Percentiles rank a stretch among this genome's conserved stretches.
phyloP scores from a whole-genome alignment of 768 basidiomycete species.

The Psilocybe azurescens region DNA sequence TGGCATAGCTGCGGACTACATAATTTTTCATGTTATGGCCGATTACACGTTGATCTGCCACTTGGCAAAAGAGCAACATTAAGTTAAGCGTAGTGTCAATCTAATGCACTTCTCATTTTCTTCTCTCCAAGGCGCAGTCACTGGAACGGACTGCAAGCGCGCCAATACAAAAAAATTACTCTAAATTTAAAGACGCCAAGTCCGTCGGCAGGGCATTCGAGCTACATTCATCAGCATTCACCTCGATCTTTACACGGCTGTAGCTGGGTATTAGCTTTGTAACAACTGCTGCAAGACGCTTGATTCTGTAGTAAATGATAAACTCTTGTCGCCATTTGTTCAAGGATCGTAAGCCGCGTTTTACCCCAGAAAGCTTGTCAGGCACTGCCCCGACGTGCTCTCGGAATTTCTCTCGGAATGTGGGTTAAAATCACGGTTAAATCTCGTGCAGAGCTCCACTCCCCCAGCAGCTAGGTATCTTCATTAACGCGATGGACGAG shows the following conservation, averaged over 20 bases:
- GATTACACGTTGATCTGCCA: neutral
- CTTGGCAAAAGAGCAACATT: constrained; percentile 2
- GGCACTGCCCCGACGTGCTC: too few relatives aligned
- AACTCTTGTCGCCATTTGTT: too few relatives aligned
- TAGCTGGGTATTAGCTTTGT: neutral
- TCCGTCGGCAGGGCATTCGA: neutral
- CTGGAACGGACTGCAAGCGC: neutral
- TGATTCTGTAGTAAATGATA: too few relatives aligned
- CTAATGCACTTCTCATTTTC: neutral
- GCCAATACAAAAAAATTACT: neutral
- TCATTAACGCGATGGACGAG: neutral
- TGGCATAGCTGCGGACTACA: constrained; percentile 1
- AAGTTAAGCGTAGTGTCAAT: neutral
- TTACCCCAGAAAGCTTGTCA: too few relatives aligned
- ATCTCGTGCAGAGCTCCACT: neutral
- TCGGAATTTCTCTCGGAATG: neutral
- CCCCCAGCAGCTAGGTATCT: neutral
- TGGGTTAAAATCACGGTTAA: neutral
- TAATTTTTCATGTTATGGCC: neutral
- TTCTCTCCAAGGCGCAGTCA: neutral
- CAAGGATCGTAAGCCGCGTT: too few relatives aligned
- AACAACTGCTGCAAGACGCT: too few relatives aligned
- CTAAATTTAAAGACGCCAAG: neutral
- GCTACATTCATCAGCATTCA: neutral
- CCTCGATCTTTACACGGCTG: neutral